Percentiles rank a stretch among this genome's conserved stretches.
phyloP scores from a whole-genome alignment of 1,284 basidiomycete species.

The Filobasidium uniguttulatum region DNA sequence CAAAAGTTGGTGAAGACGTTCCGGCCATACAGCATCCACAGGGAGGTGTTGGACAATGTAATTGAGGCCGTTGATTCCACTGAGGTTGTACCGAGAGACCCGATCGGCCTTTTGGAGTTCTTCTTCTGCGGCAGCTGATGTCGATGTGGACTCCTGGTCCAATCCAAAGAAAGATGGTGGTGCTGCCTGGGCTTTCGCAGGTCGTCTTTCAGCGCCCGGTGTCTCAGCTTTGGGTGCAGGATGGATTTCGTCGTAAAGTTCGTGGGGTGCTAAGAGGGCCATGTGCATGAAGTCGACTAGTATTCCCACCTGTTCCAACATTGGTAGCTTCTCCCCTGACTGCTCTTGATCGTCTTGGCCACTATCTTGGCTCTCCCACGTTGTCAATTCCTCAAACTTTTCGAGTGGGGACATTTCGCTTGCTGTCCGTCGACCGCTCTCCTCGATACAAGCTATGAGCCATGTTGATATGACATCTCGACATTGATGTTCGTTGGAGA shows the following conservation, averaged over 20 bases:
- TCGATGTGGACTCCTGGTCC: neutral
- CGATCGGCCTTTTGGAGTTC: slow-evolving; percentile 1
- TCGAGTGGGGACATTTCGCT: slow-evolving; percentile 22
- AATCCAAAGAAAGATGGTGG: neutral
- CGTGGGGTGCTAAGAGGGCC: slow-evolving; percentile 52
- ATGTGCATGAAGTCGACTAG: slow-evolving; percentile 33
- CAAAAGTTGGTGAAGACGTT: slow-evolving; percentile 5
- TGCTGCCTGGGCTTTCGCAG: neutral
- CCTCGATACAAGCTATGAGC: slow-evolving; percentile 40
- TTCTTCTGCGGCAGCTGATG: slow-evolving; percentile 5
- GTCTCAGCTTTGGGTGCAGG: slow-evolving; percentile 38
- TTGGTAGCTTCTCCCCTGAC: slow-evolving; percentile 15
- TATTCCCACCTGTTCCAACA: slow-evolving; percentile 33
- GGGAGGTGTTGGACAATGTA: slow-evolving; percentile 10
- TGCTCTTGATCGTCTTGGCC: neutral
- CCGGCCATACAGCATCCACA: neutral
- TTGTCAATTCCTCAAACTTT: slow-evolving; percentile 22
- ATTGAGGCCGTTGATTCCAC: slow-evolving; percentile 11
- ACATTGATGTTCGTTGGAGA: slow-evolving; percentile 47
- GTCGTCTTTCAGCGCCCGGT: slow-evolving; percentile 2
- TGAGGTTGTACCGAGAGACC: slow-evolving; percentile 8
- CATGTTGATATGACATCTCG: slow-evolving; percentile 65
- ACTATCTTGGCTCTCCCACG: slow-evolving; percentile 6
- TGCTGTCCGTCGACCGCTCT: slow-evolving; percentile 23
- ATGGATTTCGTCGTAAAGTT: slow-evolving; percentile 54